Conservation (phyloP, 345 rosid species). For the Salix caprea region DNA sequence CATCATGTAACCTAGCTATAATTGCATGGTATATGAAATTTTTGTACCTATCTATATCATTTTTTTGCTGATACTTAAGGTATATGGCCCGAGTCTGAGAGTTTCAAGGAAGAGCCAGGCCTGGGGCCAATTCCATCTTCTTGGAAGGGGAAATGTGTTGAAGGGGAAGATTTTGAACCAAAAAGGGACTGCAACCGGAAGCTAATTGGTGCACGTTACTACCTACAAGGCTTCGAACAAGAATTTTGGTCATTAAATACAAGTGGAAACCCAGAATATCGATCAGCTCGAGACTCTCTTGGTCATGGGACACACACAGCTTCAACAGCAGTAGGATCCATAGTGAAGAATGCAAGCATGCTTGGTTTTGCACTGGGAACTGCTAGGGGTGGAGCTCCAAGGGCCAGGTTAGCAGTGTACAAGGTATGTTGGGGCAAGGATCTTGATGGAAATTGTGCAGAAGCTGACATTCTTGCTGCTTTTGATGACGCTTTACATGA, state of each 20-base stretch:
- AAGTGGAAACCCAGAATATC: conserved; percentile 34
- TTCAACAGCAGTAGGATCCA: conserved; percentile 52
- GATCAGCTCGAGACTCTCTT: conserved; percentile 50
- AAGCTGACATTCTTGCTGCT: conserved; percentile 55
- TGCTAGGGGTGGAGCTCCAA: conserved; percentile 62
- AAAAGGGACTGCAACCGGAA: conserved; percentile 50
- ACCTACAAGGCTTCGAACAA: conserved; percentile 46
- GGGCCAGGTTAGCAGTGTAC: conserved; percentile 55
- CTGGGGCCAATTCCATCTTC: conserved; percentile 43
- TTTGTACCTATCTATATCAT: neutral
- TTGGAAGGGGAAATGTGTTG: conserved; percentile 60
- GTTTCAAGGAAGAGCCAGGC: conserved; percentile 44
- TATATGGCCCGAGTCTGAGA: conserved; percentile 68
- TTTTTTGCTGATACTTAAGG: conserved; percentile 30
- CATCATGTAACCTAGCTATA: too few relatives aligned
- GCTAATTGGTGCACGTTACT: conserved; percentile 68
- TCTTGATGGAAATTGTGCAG: conserved; percentile 31
- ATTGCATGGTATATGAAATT: too few relatives aligned
- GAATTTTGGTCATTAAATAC: conserved; percentile 30
- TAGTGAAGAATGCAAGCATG: conserved; percentile 35
- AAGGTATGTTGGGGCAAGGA: conserved; percentile 47
- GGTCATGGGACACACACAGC: conserved; percentile 76
- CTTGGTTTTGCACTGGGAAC: conserved; percentile 39
- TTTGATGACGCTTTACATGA: conserved; percentile 52
- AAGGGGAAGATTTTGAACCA: conserved; percentile 52